Evolutionary conservation across 352 stramenopile species (phyloP).

Genomic region (Phytopythium helicoides): DNA sequence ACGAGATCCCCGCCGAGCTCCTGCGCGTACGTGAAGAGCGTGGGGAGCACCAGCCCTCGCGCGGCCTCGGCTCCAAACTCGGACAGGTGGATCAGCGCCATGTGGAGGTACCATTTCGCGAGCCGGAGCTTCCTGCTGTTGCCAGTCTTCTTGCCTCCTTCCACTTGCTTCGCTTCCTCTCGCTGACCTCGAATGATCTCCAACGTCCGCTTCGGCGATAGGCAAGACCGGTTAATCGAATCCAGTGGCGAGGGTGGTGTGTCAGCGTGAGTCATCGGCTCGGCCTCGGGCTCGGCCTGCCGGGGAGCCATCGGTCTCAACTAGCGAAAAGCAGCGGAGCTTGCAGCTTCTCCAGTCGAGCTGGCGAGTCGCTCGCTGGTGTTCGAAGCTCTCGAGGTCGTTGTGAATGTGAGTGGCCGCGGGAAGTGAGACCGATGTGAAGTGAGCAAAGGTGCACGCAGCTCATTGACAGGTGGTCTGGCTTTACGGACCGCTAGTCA

Average conservation of each 20-base stretch:
- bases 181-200: no score
- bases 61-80: constrained; percentile 62
- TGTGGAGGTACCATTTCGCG: constrained; percentile 49
- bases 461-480: not conserved
- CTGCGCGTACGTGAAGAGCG: constrained; percentile 63
- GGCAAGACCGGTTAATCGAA: no score
- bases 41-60: constrained; percentile 61
- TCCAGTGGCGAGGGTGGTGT: not conserved
- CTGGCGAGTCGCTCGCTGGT: no score
- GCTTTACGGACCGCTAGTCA: not conserved
- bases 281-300: not conserved
- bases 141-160: no score
- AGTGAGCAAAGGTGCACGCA: not conserved
- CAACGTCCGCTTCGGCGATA: no score
- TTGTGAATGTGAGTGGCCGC: no score
- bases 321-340: not conserved
- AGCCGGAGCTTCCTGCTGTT: constrained; percentile 5
- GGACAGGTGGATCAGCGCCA: constrained; percentile 51
- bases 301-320: not conserved
- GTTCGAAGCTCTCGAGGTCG: no score
- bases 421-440: no score
- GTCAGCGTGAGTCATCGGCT: no score
- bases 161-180: no score
- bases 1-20: constrained; percentile 51
- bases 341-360: no score